These are phyloP conservation scores for Phaffomyces antillensis DNA, from an alignment of 805 yeast genomes.

Conservation along the genomic window DNA sequence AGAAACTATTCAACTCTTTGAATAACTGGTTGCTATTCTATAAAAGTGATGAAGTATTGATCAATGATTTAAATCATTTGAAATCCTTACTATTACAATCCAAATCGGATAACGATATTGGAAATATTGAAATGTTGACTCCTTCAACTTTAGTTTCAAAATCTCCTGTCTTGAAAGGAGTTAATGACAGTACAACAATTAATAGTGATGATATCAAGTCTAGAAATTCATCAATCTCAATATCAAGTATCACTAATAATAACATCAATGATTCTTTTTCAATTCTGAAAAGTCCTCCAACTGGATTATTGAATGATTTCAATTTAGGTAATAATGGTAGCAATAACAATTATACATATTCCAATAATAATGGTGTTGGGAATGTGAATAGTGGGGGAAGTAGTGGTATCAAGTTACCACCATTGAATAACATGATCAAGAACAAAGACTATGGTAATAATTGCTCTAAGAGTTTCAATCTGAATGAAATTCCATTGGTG, in stretches of 20 bases:
- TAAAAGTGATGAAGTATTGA: neutral
- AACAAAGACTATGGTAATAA: too few species aligned
- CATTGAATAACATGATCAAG: neutral
- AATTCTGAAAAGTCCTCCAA: conserved; percentile 4
- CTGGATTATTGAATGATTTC: neutral
- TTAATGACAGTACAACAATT: too few species aligned
- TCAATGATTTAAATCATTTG: neutral
- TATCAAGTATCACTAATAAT: neutral
- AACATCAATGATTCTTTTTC: neutral
- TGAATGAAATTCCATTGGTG: too few species aligned
- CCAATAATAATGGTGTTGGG: neutral
- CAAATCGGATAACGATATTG: neutral
- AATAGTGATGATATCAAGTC: neutral
- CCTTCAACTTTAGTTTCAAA: too few species aligned
- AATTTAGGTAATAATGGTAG: neutral
- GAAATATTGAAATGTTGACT: too few species aligned
- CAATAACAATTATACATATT: neutral
- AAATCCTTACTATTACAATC: neutral
- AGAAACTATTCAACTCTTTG: conserved; percentile 1
- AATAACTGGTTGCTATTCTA: conserved; percentile 5
- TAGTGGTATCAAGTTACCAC: conserved; percentile 2
- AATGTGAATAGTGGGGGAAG: too few species aligned
- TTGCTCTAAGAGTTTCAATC: too few species aligned
- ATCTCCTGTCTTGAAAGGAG: too few species aligned
- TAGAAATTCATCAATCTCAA: conserved; percentile 3